A percentile compares a stretch with the other conserved stretches of the same genome.
These are phyloP conservation scores for Coemansia biformis DNA, from an alignment of 192 early-diverging fungal species.

Conservation along the genomic window DNA sequence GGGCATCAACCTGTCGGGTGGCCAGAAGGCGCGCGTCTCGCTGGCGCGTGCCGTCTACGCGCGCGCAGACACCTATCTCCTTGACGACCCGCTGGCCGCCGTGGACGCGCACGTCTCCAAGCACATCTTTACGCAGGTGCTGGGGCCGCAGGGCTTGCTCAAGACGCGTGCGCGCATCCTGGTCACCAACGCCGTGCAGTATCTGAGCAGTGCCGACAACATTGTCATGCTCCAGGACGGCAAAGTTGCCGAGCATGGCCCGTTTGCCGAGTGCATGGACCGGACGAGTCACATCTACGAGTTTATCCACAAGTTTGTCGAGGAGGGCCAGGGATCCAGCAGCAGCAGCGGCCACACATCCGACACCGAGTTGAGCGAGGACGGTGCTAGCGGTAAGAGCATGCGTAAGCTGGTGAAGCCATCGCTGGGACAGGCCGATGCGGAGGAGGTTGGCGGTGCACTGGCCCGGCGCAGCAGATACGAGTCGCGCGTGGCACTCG, in stretches of 20 bases:
- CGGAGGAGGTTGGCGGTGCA: constrained; percentile 16
- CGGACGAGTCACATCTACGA: constrained; percentile 36
- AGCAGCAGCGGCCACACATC: constrained; percentile 13
- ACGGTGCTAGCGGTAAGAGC: constrained; percentile 10
- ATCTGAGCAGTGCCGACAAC: constrained; percentile 46
- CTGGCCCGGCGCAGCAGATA: not conserved
- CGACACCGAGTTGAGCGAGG: constrained; percentile 26
- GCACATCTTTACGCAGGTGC: constrained; percentile 55
- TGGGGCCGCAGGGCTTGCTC: constrained; percentile 51
- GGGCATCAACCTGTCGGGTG: constrained; percentile 60
- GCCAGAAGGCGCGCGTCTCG: constrained; percentile 61
- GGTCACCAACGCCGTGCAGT: constrained; percentile 57
- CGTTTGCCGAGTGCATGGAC: constrained; percentile 49
- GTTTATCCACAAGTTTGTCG: constrained; percentile 45
- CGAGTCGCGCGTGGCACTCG: not conserved
- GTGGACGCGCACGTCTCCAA: constrained; percentile 62
- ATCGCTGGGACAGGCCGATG: constrained; percentile 51
- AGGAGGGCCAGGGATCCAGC: constrained; percentile 13
- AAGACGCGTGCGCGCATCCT: constrained; percentile 52
- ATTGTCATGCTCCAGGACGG: constrained; percentile 54
- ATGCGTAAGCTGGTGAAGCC: constrained; percentile 25
- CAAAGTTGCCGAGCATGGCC: constrained; percentile 46
- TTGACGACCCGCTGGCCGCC: constrained; percentile 75
- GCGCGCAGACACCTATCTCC: constrained; percentile 58
- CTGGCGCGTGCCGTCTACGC: constrained; percentile 64